Base-by-base conservation (phyloP, 495 filamentous ascomycete species). In the Penicillium lagena region DNA sequence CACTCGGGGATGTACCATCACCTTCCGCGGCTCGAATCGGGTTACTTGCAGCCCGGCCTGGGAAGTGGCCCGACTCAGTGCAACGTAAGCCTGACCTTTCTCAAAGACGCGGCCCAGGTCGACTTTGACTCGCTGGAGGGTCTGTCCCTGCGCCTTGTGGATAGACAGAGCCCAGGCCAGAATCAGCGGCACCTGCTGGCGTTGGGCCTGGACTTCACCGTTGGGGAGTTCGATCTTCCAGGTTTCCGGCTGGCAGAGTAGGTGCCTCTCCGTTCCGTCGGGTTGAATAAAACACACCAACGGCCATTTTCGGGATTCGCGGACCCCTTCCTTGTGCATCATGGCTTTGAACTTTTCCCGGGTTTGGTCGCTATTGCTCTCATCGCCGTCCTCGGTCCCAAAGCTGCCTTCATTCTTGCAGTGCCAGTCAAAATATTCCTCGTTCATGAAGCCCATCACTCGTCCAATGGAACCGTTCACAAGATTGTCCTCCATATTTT, bases 211-310 rank as follows among this genome's bases (percentile, higher is more conserved):
- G 1, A 96, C 76, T 57, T 98, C 93, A 35, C 93, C 93, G 38
- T 86, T 96, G 11, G 94, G 94, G 17, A 96, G 79, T 63, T 98
- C 94, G 29, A 96, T 86, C 62, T 95, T 98, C 94, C 94, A 98
- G 8, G 78, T 72, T 56, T 97, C 94, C 4, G 82, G 85, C 45
- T 87, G 77, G 60, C 87, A 90, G 7, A 97, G 82, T 8, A 97
- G 70, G 41, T 84, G 77, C 37, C 93, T 73, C 28, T 79, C 75
- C 1, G 80, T 85, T 10, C 90, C 89, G 50, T 96, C 94, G 0
- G 82, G 76, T 12, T 86, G 71, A 8, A 74, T 66, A 58, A 98
- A 98, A 29, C 80, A 79, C 7, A 98, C 91, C 12, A 96, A 58
- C 0, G 93, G 93, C 66, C 81, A 95, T 55, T 79, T 77, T 28